Evolutionary conservation across 2,329 filamentous ascomycete species (phyloP).

Genomic region (Ophiostoma sp.): DNA sequence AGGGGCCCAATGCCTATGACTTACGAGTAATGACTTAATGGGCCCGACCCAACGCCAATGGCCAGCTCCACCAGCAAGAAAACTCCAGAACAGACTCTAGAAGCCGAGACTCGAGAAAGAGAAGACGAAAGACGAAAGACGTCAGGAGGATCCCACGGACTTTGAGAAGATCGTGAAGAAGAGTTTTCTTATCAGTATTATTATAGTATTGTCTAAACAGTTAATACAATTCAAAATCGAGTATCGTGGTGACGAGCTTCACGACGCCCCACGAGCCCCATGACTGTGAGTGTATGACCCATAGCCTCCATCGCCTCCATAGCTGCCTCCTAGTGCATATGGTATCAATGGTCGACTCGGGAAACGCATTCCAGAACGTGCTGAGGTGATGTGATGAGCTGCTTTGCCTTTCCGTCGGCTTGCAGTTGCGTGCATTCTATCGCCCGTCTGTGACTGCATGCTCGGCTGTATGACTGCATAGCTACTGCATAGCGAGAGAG

Average conservation of each 20-base stretch:
- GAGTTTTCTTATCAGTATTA: slow-evolving; percentile 5
- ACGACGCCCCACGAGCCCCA: not conserved
- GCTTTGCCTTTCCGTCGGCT: not conserved
- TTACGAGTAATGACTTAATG: slow-evolving; percentile 4
- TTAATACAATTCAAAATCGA: not conserved
- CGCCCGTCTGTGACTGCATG: not conserved
- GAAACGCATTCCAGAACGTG: slow-evolving; percentile 4
- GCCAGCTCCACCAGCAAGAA: not conserved
- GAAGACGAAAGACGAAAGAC: too few species aligned
- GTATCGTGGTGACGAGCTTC: not conserved
- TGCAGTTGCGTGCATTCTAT: not conserved
- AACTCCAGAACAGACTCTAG: not conserved
- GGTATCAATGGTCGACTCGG: not conserved
- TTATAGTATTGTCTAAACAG: not conserved
- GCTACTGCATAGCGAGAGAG: not conserved
- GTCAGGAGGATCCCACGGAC: too few species aligned
- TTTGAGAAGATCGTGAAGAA: not conserved
- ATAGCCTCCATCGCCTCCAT: not conserved
- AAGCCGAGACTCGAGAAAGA: not conserved
- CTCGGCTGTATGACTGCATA: slow-evolving; percentile 1
- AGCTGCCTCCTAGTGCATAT: not conserved
- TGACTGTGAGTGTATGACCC: not conserved
- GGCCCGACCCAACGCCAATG: slow-evolving; percentile 8
- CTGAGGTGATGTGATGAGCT: slow-evolving; percentile 1
- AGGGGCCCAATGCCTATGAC: not conserved